Evolutionary conservation across 495 filamentous ascomycete genomes (phyloP), one percentile per base, ranked within the genome.

Genomic region (Lepidopterella palustris): DNA sequence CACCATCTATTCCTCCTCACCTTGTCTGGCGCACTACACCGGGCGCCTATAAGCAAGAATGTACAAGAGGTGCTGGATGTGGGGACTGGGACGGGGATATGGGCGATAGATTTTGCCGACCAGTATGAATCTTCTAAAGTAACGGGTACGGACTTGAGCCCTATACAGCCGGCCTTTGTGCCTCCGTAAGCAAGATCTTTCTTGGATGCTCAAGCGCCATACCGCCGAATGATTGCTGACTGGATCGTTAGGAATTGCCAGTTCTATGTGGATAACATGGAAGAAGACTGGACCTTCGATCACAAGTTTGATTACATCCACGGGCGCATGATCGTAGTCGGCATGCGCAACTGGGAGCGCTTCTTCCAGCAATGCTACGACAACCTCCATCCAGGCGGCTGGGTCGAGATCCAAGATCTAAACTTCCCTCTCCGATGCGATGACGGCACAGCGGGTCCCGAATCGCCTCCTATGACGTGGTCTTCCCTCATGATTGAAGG

Each of bases 391-490:
- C 51, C 51, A 1, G 51, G 51, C n/a, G 51, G 51, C 51, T 53
- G 51, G 51, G n/a, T 53, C 21, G 51, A 53, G 29, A 53, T 53
- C 11, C 51, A 53, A 23, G 51, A 53, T 11, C 10, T 23, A 1
- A 10, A 24, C 4, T 31, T 53, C 26, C 51, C 51, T 10, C 23
- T 53, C 21, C 23, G 21, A n/a, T 63, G 64, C 24, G 60, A 63
- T 49, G 66, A 68, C 55, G 63, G 54, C 15, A 63, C 55, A 10
- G 21, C 26, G 3, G 5, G 11, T 25, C 51, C 51, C 1, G 21
- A 27, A n/a, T 8, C 20, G 11, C 23, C 51, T 1, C 11, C 29
- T 18, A 8, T 28, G 23, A 18, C 26, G 13, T 53, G 51, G 51
- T 51, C 47, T 1, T 13, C 29, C 20, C 20, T 28, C 26, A 31